A percentile compares a stretch with the other conserved stretches of the same genome.
phyloP scores from a whole-genome alignment of 208 protist species.

The Kentomonas sorsogonicus region DNA sequence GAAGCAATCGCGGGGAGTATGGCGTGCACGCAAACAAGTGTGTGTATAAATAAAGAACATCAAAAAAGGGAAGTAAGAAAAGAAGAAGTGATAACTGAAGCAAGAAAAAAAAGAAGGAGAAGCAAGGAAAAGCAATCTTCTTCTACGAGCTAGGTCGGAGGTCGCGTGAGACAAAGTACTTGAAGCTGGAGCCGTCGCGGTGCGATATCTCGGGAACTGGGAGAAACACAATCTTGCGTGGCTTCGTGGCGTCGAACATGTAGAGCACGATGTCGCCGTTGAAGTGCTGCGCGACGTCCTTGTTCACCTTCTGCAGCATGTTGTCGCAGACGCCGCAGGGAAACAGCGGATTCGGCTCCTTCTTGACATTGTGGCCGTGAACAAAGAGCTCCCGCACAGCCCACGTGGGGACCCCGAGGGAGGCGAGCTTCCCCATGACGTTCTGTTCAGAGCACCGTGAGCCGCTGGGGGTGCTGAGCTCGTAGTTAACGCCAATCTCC shows the following conservation, averaged over 20 bases:
- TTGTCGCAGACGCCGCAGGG: constrained; percentile 90
- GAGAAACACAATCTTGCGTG: constrained; percentile 74
- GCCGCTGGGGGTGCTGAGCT: constrained; percentile 86
- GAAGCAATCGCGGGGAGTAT: too few species aligned
- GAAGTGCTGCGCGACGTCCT: constrained; percentile 61
- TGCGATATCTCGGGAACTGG: constrained; percentile 81
- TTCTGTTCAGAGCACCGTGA: constrained; percentile 90
- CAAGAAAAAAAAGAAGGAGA: constrained; percentile 14
- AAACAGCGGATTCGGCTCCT: constrained; percentile 84
- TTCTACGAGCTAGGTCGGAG: constrained; percentile 14
- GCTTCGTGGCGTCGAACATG: constrained; percentile 81
- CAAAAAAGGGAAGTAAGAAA: not conserved
- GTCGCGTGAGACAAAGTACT: constrained; percentile 67
- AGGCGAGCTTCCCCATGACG: constrained; percentile 77
- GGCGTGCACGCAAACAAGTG: not conserved
- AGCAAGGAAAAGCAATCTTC: constrained; percentile 16
- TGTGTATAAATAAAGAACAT: not conserved
- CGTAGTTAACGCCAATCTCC: constrained; percentile 85
- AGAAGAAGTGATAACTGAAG: not conserved
- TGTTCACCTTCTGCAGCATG: constrained; percentile 80
- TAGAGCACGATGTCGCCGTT: constrained; percentile 76
- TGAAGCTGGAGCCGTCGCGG: constrained; percentile 63
- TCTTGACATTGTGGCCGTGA: constrained; percentile 54
- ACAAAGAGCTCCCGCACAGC: constrained; percentile 83
- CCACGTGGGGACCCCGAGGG: constrained; percentile 68